Evolutionary conservation across 805 yeast genomes (phyloP).

Genomic region (Lipomyces yamanashiensis): DNA sequence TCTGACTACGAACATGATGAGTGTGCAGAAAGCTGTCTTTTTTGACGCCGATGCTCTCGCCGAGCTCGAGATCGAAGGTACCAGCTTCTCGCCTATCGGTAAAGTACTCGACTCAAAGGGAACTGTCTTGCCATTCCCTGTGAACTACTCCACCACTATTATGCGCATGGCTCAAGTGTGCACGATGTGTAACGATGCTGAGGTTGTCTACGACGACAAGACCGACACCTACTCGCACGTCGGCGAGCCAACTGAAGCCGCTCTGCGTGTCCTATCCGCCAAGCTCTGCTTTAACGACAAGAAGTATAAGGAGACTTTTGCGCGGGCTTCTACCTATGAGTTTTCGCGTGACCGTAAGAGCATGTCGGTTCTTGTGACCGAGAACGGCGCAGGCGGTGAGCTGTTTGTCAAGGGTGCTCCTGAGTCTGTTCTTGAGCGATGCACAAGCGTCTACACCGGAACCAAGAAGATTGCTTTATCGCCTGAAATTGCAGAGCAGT

Average conservation of each 20-base stretch:
- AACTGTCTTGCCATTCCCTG: conserved; percentile 21
- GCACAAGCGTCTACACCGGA: conserved; percentile 47
- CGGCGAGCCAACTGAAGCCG: conserved; percentile 64
- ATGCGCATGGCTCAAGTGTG: conserved; percentile 49
- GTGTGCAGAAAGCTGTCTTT: conserved; percentile 42
- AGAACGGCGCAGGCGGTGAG: conserved; percentile 30
- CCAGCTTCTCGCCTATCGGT: conserved; percentile 33
- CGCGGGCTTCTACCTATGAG: conserved; percentile 49
- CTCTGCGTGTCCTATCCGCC: conserved; percentile 51
- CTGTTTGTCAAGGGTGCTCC: conserved; percentile 62
- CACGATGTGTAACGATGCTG: conserved; percentile 50
- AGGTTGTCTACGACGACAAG: conserved; percentile 43
- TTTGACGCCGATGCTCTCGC: conserved; percentile 44
- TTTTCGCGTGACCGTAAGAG: conserved; percentile 57
- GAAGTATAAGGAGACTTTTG: conserved; percentile 27
- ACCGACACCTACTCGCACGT: conserved; percentile 44
- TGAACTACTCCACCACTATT: conserved; percentile 31
- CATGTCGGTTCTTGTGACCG: conserved; percentile 54
- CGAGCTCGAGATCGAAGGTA: conserved; percentile 50
- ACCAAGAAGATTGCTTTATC: conserved; percentile 43
- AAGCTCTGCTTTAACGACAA: conserved; percentile 44
- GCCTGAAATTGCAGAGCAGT: conserved; percentile 43
- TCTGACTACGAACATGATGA: conserved; percentile 50
- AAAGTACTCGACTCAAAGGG: conserved; percentile 39
- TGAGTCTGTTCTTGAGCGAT: conserved; percentile 53